These are phyloP conservation scores for Aspergillus sp. DNA, from an alignment of 2,329 filamentous ascomycete genomes.

Conservation along the genomic window DNA sequence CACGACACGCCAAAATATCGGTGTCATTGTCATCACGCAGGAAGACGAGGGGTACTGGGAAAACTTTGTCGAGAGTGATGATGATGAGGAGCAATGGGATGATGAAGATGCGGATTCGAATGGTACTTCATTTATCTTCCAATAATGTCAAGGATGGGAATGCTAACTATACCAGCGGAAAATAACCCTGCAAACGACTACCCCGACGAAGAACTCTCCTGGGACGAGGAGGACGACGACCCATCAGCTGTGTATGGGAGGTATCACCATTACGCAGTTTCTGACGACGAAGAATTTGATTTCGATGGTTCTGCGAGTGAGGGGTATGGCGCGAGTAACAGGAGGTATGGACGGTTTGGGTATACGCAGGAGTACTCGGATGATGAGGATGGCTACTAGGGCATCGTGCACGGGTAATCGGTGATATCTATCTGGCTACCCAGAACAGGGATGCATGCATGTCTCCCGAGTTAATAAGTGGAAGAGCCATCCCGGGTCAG, in stretches of 20 bases:
- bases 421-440: neutral
- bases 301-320: constrained; percentile 31
- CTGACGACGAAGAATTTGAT: constrained; percentile 42
- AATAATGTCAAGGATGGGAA: neutral
- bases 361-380: constrained; percentile 23
- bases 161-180: constrained; percentile 33
- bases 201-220: constrained; percentile 44
- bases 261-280: constrained; percentile 34
- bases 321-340: constrained; percentile 13
- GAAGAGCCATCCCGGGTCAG: too few species aligned
- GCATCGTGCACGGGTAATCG: neutral
- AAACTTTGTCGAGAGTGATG: constrained; percentile 47
- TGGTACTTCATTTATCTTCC: constrained; percentile 26
- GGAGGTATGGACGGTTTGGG: constrained; percentile 9
- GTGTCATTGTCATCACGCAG: constrained; percentile 36
- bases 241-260: constrained; percentile 31
- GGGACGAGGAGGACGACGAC: constrained; percentile 41
- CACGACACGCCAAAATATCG: constrained; percentile 29
- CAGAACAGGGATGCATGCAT: too few species aligned
- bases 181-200: constrained; percentile 47
- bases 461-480: too few species aligned
- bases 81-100: constrained; percentile 49
- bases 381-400: constrained; percentile 18
- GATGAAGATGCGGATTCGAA: constrained; percentile 59
- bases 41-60: constrained; percentile 51